A percentile compares a stretch with the other conserved stretches of the same genome.
Evolutionary conservation across 2,329 filamentous ascomycete species (phyloP).

Genomic region (Hawksworthiomyces lignivorus): DNA sequence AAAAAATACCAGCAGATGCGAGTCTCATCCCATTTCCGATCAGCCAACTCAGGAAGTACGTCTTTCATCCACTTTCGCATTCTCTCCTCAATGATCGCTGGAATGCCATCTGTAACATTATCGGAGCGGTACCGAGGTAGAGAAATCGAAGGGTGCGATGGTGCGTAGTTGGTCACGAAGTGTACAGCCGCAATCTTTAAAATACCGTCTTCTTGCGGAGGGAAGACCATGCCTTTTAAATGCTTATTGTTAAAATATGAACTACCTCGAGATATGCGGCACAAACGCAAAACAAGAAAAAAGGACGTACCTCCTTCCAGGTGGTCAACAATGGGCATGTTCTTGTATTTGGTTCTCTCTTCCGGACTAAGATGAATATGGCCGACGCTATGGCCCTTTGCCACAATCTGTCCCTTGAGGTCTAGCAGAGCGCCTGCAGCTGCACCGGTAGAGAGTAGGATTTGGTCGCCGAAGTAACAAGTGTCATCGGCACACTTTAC

Average conservation of each 20-base stretch:
- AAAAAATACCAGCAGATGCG: conserved; percentile 46
- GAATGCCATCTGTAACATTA: conserved; percentile 23
- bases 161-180: conserved; percentile 8
- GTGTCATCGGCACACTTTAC: conserved; percentile 19
- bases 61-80: conserved; percentile 38
- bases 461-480: conserved; percentile 26
- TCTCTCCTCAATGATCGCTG: conserved; percentile 37
- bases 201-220: conserved; percentile 6
- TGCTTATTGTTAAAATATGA: too few species aligned
- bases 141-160: conserved; percentile 7
- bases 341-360: conserved; percentile 44
- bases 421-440: conserved; percentile 30
- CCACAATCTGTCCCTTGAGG: conserved; percentile 41
- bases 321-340: conserved; percentile 50
- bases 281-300: too few species aligned
- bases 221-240: conserved; percentile 8
- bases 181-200: conserved; percentile 1
- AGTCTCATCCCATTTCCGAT: conserved; percentile 34
- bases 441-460: conserved; percentile 35
- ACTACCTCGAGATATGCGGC: too few species aligned
- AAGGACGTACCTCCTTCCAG: not conserved
- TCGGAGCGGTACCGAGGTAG: conserved; percentile 9
- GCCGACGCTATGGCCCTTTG: conserved; percentile 51
- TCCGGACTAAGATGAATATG: conserved; percentile 49
- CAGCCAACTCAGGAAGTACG: conserved; percentile 38